These are phyloP conservation scores for Citrus medica DNA, from an alignment of 345 rosid species.

Conservation along the genomic window DNA sequence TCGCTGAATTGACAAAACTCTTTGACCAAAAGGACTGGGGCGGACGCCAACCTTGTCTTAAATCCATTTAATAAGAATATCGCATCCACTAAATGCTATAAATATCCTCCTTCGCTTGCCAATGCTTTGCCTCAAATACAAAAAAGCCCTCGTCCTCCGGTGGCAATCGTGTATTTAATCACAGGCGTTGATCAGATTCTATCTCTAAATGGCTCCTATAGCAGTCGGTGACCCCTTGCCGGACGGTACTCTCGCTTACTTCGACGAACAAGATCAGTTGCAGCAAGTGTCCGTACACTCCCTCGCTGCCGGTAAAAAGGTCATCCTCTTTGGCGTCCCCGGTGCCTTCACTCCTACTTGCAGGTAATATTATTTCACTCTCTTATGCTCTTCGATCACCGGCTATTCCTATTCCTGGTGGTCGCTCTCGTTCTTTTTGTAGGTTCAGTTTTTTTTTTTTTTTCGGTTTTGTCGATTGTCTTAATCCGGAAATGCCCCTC, in stretches of 20 bases:
- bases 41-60: conserved; percentile 15
- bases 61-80: background rate
- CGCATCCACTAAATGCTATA: background rate
- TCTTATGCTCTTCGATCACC: background rate
- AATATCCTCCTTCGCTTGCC: background rate
- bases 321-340: conserved; percentile 87
- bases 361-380: conserved; percentile 45
- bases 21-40: too few species aligned
- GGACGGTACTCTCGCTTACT: conserved; percentile 74
- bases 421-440: background rate
- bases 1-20: background rate
- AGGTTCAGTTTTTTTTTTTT: background rate
- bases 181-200: background rate
- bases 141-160: too few species aligned
- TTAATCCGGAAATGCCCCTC: background rate
- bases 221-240: conserved; percentile 69
- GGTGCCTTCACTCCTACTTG: conserved; percentile 99
- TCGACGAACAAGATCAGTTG: conserved; percentile 84
- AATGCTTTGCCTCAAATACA: too few species aligned
- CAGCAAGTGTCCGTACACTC: conserved; percentile 76
- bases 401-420: background rate
- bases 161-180: background rate
- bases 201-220: conserved; percentile 71
- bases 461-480: background rate
- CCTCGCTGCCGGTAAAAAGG: conserved; percentile 81